Conservation (phyloP, 805 yeast genomes). For the Candida ponderosae region DNA sequence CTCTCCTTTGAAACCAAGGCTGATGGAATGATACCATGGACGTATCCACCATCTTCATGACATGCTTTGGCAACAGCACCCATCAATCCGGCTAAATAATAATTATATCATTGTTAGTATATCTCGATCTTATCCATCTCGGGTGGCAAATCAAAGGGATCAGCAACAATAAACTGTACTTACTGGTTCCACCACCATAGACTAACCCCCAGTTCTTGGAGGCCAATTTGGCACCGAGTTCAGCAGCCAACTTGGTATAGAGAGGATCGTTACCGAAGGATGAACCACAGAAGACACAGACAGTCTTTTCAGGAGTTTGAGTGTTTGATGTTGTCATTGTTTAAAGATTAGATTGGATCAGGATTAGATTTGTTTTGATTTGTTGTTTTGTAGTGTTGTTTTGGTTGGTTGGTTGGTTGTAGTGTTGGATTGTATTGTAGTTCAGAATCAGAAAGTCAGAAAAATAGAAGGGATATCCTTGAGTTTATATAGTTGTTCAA, state of each 20-base stretch:
- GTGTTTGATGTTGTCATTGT: background rate
- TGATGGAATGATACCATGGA: slow-evolving; percentile 82
- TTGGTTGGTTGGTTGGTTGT: no score
- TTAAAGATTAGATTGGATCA: background rate
- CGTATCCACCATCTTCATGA: slow-evolving; percentile 46
- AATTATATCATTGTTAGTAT: slow-evolving; percentile 2
- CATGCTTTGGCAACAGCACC: slow-evolving; percentile 63
- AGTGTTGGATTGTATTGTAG: no score
- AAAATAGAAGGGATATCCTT: no score
- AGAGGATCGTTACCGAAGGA: slow-evolving; percentile 52
- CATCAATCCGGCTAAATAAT: slow-evolving; percentile 64
- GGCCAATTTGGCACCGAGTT: slow-evolving; percentile 55
- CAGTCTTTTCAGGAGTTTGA: slow-evolving; percentile 20
- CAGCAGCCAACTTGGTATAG: slow-evolving; percentile 46
- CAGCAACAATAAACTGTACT: background rate
- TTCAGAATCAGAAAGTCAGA: no score
- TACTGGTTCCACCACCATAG: slow-evolving; percentile 79
- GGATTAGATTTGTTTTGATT: background rate
- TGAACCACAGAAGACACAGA: slow-evolving; percentile 87
- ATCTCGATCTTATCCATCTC: no score
- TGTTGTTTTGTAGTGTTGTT: background rate
- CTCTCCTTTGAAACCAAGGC: slow-evolving; percentile 74
- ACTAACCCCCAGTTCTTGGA: slow-evolving; percentile 62
- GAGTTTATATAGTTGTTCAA: no score
- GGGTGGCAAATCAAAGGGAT: no score